phyloP scores from a whole-genome alignment of 2,329 filamentous ascomycete species.

The Penicillium glabrum region DNA sequence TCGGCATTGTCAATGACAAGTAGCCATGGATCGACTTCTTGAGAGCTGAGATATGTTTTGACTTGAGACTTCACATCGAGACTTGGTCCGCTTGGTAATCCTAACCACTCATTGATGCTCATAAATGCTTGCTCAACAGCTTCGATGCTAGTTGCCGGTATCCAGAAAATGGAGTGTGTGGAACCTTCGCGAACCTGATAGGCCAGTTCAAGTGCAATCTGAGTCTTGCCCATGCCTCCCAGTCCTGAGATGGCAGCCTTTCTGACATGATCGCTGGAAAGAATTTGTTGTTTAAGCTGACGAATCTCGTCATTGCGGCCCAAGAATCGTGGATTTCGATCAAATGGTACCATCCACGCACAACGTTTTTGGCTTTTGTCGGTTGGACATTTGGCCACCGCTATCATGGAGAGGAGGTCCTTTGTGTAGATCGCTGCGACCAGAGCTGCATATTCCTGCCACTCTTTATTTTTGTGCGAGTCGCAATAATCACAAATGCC shows the following conservation, averaged over 20 bases:
- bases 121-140: slow-evolving; percentile 22
- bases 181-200: slow-evolving; percentile 20
- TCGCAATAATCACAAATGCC: slow-evolving; percentile 1
- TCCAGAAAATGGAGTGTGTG: slow-evolving; percentile 27
- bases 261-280: neutral
- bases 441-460: neutral
- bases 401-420: neutral
- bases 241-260: slow-evolving; percentile 24
- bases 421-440: neutral
- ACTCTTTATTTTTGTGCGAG: neutral
- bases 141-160: slow-evolving; percentile 21
- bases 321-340: slow-evolving; percentile 2
- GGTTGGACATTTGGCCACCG: neutral
- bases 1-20: slow-evolving; percentile 29
- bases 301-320: neutral
- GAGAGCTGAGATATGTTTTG: slow-evolving; percentile 11
- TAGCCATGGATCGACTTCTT: slow-evolving; percentile 17
- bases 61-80: slow-evolving; percentile 6
- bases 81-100: slow-evolving; percentile 6
- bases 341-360: neutral
- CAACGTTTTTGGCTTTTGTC: neutral
- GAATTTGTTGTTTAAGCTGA: neutral
- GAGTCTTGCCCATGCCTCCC: slow-evolving; percentile 31
- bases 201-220: slow-evolving; percentile 27
- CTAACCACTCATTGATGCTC: slow-evolving; percentile 14